Evolutionary conservation across 176 grass and related monocot species (phyloP), one percentile per base, ranked within the genome.

Genomic region (Lolium multiflorum): DNA sequence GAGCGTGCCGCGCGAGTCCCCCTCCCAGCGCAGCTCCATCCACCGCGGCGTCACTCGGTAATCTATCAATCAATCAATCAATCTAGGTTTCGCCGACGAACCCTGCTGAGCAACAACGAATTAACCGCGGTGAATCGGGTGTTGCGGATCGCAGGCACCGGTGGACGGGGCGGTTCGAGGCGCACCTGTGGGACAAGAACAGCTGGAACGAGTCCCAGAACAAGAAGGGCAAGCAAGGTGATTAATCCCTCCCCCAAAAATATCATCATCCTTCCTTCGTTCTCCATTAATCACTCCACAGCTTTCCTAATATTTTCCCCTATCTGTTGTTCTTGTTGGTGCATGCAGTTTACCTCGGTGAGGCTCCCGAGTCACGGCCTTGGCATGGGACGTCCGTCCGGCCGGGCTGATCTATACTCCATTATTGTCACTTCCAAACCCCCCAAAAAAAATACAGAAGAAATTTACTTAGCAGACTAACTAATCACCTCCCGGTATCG

Each of bases 211-310:
- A 95, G 77, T 84, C 92, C 48, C 95, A 97, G 89, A 97, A 88
- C 89, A 97, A 97, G 89, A 97, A 97, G 81, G 95, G 95, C 66
- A 97, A 95, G 76, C 95, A 97, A 95, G 95, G 95, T 97, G 3
- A 14, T 50, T 58, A 24, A 62, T 25, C 38, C 71, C 69, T 5
- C 31, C 17, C 22, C 17, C 22, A 17, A 0, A 47, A 47, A 47
- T 1, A 10, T 35, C 3, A 35, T 3, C 2, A 35, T 3, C 31
- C 31, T 35, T 47, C 46, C 46, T 10, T n/a, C n/a, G n/a, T n/a
- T 47, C 9, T 47, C 9, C 46, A 47, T 47, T 47, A 9, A 47
- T 7, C 8, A 47, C 8, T 9, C 8, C 6, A 9, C 44, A 9
- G 7, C 8, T 9, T 9, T 44, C 6, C 59, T 80, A 9, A 75